Base-by-base conservation (phyloP, 306 rosid genomes). In the Macrotyloma uniflorum region DNA sequence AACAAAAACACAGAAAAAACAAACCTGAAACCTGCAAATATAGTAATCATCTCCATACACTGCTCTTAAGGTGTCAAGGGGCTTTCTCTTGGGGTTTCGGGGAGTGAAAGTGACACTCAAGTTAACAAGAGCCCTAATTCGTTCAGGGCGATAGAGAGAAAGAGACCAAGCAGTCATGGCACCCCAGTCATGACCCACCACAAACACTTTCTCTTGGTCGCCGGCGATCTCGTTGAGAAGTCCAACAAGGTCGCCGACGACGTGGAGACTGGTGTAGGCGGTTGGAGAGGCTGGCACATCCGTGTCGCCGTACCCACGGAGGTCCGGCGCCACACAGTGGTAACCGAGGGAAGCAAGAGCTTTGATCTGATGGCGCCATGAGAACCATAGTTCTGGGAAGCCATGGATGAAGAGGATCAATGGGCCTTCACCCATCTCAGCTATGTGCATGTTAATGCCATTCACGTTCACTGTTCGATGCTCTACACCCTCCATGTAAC, bases 171-270 rank as follows among this genome's bases (percentile, higher is more conserved):
- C 91, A 3, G 66, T 80, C 2, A 86, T 0, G 3, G 94, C 97
- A n/a, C 98, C 98, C 98, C 94, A 91, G 50, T 94, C 97, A 63
- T 91, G 98, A 0, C 83, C 98, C 11, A 94, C 97, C 33, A 94
- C 96, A 75, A 86, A 91, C 79, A 94, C 94, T 78, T 89, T 86
- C 54, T 89, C 94, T 32, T 85, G 66, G 0, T 72, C 77, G 0
- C 65, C 62, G 0, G 87, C 90, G 0, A 94, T 6, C n/a, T 67
- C 71, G 5, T 94, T 91, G 1, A 94, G 46, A 4, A 91, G 82
- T 7, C 72, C 96, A 4, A 89, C n/a, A 0, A 91, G 83, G 73
- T 94, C 98, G 0, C 97, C 98, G 0, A 89, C 91, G 0, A 87
- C 53, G 45, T 92, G 91, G 26, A 91, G 66, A 35, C 46, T 77